Conservation (phyloP, 192 early-diverging fungal genomes). For the Linnemannia zychae region DNA sequence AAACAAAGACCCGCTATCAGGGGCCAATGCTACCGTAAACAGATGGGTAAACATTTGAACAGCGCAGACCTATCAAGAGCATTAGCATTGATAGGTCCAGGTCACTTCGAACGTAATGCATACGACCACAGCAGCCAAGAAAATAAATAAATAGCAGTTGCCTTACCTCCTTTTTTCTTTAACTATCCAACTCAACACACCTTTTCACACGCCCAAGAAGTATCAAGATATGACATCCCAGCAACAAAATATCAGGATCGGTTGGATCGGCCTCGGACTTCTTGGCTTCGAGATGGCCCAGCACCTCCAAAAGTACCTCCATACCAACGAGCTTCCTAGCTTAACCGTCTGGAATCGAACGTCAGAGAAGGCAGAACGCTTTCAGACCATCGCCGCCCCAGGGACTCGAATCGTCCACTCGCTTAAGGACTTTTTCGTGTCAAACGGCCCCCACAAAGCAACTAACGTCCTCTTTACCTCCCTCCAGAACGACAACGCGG, state of each 20-base stretch:
- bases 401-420: constrained; percentile 49
- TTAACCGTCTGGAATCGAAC: constrained; percentile 22
- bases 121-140: no score
- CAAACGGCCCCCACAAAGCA: background rate
- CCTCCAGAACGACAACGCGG: constrained; percentile 68
- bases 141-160: no score
- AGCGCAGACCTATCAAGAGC: no score
- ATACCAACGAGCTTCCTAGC: constrained; percentile 2
- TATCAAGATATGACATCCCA: background rate
- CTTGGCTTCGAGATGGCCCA: constrained; percentile 15
- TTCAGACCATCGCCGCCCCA: background rate
- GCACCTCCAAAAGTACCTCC: constrained; percentile 23
- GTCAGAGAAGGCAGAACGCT: background rate
- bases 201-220: background rate
- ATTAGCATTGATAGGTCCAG: no score
- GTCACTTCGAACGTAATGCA: no score
- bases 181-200: background rate
- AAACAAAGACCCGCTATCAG: no score
- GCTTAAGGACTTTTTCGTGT: constrained; percentile 45
- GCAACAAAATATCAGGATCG: background rate
- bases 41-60: no score
- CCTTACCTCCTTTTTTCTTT: background rate
- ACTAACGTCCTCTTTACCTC: constrained; percentile 71
- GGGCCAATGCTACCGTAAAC: no score
- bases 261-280: constrained; percentile 24